Percentiles rank a stretch among this genome's conserved stretches.
Evolutionary conservation across 208 protist species (phyloP).

Genomic region (Trypanosoma caninum): DNA sequence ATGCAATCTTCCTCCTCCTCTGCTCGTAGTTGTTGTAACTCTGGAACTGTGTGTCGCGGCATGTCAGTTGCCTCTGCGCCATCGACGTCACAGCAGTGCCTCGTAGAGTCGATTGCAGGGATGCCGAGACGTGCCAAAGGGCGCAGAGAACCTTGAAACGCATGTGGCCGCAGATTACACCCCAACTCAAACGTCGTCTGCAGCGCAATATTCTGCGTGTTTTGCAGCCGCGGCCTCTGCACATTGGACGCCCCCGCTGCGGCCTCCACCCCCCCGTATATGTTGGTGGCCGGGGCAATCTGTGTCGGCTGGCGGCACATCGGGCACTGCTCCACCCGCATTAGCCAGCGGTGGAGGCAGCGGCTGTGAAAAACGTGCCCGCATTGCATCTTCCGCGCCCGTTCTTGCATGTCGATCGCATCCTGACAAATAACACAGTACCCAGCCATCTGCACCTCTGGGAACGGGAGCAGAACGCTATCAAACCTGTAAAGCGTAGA

Average conservation of each 20-base stretch:
- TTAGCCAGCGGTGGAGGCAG: conserved; percentile 78
- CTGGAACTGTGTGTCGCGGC: background rate
- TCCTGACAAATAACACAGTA: conserved; percentile 79
- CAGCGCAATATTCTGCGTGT: conserved; percentile 12
- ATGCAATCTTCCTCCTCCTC: no score
- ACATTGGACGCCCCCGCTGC: background rate
- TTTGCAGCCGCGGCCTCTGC: background rate
- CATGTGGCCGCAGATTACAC: background rate
- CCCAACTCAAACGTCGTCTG: conserved; percentile 20
- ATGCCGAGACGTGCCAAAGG: conserved; percentile 4
- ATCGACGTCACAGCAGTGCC: background rate
- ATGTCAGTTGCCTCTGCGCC: background rate
- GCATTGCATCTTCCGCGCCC: conserved; percentile 66
- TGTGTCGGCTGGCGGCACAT: conserved; percentile 53
- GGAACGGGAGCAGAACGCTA: conserved; percentile 45
- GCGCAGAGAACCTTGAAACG: conserved; percentile 12
- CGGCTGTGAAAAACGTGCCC: conserved; percentile 77
- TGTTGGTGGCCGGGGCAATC: background rate
- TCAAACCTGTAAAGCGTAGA: conserved; percentile 33
- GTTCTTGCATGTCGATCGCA: conserved; percentile 29
- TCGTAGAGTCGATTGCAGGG: background rate
- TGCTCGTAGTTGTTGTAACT: no score
- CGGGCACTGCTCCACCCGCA: conserved; percentile 52
- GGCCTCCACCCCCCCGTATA: background rate
- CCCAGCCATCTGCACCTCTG: conserved; percentile 32